Evolutionary conservation across 768 basidiomycete species (phyloP), one percentile per base, ranked within the genome.

Genomic region (Suillus sp.): DNA sequence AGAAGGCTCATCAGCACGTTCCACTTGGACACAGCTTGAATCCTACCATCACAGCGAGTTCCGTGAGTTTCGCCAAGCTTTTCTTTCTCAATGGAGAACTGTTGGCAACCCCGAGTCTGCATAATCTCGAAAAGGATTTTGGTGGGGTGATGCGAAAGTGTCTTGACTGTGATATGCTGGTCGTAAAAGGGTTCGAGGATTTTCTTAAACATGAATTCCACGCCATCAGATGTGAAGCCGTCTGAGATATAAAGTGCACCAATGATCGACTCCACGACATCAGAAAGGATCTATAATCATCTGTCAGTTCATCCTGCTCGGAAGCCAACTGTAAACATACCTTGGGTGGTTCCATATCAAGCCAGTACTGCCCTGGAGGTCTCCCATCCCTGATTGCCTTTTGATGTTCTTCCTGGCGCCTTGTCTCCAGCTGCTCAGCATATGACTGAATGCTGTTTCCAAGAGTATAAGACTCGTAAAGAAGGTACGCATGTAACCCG

Each of bases 221-320:
- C 81, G 4, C 90, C 90, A 59, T 78, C 75, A 30, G 83, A 82
- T 20, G 84, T 82, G 74, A 88, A 91, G 61, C 83, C 79, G 71
- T 93, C 92, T 25, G 87, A 90, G 65, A 95, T 83, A 75, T 88
- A 92, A 57, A 93, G 77, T 11, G 91, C 93, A 10, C 92, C 93
- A 40, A 92, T 78, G 45, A 91, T 79, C 2, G 92, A 88, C 74
- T 95, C 93, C 25, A 95, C 81, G 32, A 93, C 80, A 72, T 94
- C 92, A 9, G 91, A 90, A 22, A 95, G 79, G 10, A 81, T 83
- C 93, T 94, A 70, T 22, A 63, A 11, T 20, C 40, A 32, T 20
- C 35, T 59, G 35, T 71, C 32, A 62, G 37, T 30, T 18, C 22
- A 60, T 48, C 50, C 42, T 57, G 58, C 62, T 47, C 16, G 42